These are phyloP conservation scores for Pleurotus cornucopiae DNA, from an alignment of 768 basidiomycete genomes.

Conservation along the genomic window DNA sequence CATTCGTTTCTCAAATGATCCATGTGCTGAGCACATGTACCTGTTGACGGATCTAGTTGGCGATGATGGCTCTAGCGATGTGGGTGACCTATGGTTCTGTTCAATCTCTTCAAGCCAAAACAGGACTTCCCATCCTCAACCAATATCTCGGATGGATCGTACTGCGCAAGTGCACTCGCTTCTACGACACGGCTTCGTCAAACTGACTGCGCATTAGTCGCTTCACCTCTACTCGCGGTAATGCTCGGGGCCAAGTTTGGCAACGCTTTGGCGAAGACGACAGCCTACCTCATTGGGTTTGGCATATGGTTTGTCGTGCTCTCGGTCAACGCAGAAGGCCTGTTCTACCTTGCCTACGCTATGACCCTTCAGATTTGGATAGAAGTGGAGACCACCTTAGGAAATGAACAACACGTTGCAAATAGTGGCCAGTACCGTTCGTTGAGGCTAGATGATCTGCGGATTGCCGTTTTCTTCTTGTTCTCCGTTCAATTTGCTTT, in stretches of 20 bases:
- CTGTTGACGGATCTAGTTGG: constrained; percentile 25
- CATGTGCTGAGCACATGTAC: too few species aligned
- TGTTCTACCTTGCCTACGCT: constrained; percentile 74
- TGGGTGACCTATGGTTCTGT: constrained; percentile 56
- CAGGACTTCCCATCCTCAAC: constrained; percentile 57
- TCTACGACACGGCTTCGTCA: not conserved
- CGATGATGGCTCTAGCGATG: constrained; percentile 44
- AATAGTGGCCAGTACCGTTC: constrained; percentile 23
- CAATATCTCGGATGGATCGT: constrained; percentile 63
- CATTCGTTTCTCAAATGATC: not conserved
- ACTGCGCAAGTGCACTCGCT: constrained; percentile 37
- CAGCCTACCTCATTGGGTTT: constrained; percentile 67
- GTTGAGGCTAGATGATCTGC: constrained; percentile 58
- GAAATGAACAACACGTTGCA: constrained; percentile 1
- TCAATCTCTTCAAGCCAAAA: constrained; percentile 55
- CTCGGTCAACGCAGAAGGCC: constrained; percentile 76
- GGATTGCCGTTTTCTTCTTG: constrained; percentile 77
- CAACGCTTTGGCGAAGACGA: constrained; percentile 44
- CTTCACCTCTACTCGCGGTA: constrained; percentile 51
- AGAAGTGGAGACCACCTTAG: constrained; percentile 45
- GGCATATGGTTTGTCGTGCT: constrained; percentile 73
- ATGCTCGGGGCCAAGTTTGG: constrained; percentile 27
- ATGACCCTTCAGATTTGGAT: constrained; percentile 67
- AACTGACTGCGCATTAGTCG: constrained; percentile 26
- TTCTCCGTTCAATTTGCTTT: constrained; percentile 87